Conservation (phyloP, 2,329 filamentous ascomycete genomes). For the Pyrenochaeta sp. region DNA sequence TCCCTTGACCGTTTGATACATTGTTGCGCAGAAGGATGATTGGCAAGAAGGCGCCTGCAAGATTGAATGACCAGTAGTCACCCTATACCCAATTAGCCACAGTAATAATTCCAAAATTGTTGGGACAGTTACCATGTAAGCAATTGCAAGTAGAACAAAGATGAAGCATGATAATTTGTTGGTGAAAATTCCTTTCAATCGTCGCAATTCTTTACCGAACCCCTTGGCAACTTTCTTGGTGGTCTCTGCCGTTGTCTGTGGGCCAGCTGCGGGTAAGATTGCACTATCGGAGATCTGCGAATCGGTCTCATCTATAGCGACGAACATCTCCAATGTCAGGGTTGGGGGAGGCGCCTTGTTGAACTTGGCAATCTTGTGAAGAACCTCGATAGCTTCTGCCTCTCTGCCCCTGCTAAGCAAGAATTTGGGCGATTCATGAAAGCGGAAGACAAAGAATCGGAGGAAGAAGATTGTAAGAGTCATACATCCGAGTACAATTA, state of each 20-base stretch:
- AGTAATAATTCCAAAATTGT: not conserved
- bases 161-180: constrained; percentile 35
- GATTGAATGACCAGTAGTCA: constrained; percentile 45
- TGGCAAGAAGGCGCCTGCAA: constrained; percentile 36
- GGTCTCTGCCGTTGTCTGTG: constrained; percentile 20
- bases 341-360: constrained; percentile 33
- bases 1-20: constrained; percentile 29
- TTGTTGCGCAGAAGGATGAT: constrained; percentile 42
- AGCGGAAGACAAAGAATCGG: constrained; percentile 39
- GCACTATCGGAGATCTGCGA: not conserved
- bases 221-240: constrained; percentile 31
- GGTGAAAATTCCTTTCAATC: constrained; percentile 38
- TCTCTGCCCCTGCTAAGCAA: constrained; percentile 34
- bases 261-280: not conserved
- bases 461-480: constrained; percentile 38
- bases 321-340: constrained; percentile 36
- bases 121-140: constrained; percentile 29
- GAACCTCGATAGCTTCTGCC: constrained; percentile 35
- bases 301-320: constrained; percentile 29
- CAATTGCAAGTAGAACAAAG: constrained; percentile 35
- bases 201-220: constrained; percentile 32
- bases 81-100: constrained; percentile 16
- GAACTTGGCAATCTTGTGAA: constrained; percentile 40
- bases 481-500: constrained; percentile 37
- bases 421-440: constrained; percentile 41